These are phyloP conservation scores for Amorphotheca resinae DNA, from an alignment of 495 filamentous ascomycete species.

Conservation along the genomic window DNA sequence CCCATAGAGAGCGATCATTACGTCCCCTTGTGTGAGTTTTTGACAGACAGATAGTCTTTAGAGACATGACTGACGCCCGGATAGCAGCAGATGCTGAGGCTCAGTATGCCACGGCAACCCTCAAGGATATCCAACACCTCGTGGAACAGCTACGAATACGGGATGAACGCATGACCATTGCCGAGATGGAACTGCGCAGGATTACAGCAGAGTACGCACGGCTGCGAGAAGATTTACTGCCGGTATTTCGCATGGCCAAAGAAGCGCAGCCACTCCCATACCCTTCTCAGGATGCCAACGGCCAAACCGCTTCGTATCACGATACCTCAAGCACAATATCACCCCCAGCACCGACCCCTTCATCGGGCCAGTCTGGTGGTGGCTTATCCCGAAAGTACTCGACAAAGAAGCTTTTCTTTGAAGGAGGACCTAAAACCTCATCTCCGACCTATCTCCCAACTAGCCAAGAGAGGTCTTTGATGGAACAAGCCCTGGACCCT, in stretches of 20 bases:
- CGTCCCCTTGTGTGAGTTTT: slow-evolving; percentile 71
- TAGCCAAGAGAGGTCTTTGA: slow-evolving; percentile 39
- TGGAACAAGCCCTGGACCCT: slow-evolving; percentile 43
- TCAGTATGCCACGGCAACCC: slow-evolving; percentile 71
- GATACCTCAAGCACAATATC: slow-evolving; percentile 32
- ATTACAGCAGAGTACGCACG: slow-evolving; percentile 75
- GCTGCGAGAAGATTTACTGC: slow-evolving; percentile 80
- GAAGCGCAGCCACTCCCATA: slow-evolving; percentile 74
- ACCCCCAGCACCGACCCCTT: slow-evolving; percentile 38
- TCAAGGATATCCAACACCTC: slow-evolving; percentile 80
- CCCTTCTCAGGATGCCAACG: slow-evolving; percentile 19
- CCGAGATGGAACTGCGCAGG: slow-evolving; percentile 68
- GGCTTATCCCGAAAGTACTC: slow-evolving; percentile 73
- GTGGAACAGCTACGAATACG: slow-evolving; percentile 76
- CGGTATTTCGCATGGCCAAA: slow-evolving; percentile 79
- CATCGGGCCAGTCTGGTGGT: slow-evolving; percentile 30
- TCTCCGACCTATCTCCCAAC: slow-evolving; percentile 65
- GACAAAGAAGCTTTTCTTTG: slow-evolving; percentile 79
- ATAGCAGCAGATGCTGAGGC: slow-evolving; percentile 80
- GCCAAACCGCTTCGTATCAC: slow-evolving; percentile 29
- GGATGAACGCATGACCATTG: slow-evolving; percentile 70
- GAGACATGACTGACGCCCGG: slow-evolving; percentile 6
- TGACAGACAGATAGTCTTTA: neutral
- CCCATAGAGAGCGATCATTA: slow-evolving; percentile 88
- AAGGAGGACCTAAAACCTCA: slow-evolving; percentile 62